Evolutionary conservation across 768 basidiomycete species (phyloP), one percentile per base, ranked within the genome.

Genomic region (Neoboletus brunneissimus): DNA sequence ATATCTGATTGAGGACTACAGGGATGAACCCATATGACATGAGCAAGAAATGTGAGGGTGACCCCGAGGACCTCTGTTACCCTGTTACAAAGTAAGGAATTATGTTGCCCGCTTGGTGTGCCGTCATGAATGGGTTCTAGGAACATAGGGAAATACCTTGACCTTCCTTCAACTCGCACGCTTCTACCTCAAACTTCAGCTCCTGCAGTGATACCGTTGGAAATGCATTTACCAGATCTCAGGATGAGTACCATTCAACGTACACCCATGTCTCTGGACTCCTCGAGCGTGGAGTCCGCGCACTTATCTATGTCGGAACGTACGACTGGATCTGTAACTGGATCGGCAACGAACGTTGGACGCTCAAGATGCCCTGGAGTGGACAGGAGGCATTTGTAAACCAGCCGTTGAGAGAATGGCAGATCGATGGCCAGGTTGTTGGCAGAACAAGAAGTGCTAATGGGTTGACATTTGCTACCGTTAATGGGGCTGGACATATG

Each of bases 291-390:
- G 87, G 86, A 1, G 72, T 94, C 20, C 81, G 85, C 6, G 74
- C 90, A 35, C 77, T 93, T 41, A 84, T 88, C 46, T 90, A 90
- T 59, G 85, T 85, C 1, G 88, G 88, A 20, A 86, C 83, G 43
- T 86, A 85, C 59, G 87, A 89, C 64, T 89, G 87, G 86, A 86
- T 86, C 58, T 91, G 88, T 66, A 89, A 90, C 66, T 88, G 84
- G 82, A 72, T 89, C 29, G 85, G 86, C 16, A 93, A 92, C 71
- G 82, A 82, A 64, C 75, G 83, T 41, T 92, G 91, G 91, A 81
- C 86, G 8, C 81, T 89, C 48, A 75, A 79, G 56, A 75, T 94
- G 49, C 81, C 86, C 51, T 92, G 91, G 91, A 81, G 79, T 45
- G 87, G 87, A 3, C 71, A 77, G 46, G 75, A 75, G 40, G 78